phyloP scores from a whole-genome alignment of 768 basidiomycete species.

The Brasilioporus rufonigricans region DNA sequence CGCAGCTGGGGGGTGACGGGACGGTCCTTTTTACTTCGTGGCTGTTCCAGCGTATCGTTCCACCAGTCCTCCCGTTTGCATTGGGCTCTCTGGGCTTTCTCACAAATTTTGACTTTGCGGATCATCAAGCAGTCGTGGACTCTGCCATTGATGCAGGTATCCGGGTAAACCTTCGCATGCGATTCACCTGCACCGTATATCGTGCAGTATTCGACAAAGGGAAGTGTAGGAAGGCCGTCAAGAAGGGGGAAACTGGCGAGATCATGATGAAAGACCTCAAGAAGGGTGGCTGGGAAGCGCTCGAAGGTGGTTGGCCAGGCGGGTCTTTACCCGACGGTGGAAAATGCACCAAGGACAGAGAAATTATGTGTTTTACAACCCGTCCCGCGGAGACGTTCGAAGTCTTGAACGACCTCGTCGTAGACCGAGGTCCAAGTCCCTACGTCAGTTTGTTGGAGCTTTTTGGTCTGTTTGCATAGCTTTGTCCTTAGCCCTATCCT shows the following conservation, averaged over 20 bases:
- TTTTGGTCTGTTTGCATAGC: constrained; percentile 65
- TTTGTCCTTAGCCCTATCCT: constrained; percentile 1
- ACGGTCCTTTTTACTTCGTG: constrained; percentile 99
- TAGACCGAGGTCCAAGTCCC: constrained; percentile 96
- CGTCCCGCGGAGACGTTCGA: constrained; percentile 95
- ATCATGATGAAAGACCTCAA: constrained; percentile 95
- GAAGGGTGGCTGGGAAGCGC: constrained; percentile 92
- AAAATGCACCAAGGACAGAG: constrained; percentile 74
- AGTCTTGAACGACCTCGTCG: constrained; percentile 93
- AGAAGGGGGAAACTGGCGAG: constrained; percentile 91
- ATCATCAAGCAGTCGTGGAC: constrained; percentile 84
- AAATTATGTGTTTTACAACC: constrained; percentile 98
- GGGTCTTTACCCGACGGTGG: constrained; percentile 43
- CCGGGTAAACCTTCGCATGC: constrained; percentile 96
- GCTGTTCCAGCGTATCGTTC: constrained; percentile 97
- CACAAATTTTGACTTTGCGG: constrained; percentile 92
- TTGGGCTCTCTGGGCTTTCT: constrained; percentile 97
- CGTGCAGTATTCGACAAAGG: constrained; percentile 80
- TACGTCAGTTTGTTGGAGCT: constrained; percentile 95
- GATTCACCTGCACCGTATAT: constrained; percentile 98
- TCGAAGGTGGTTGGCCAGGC: constrained; percentile 74
- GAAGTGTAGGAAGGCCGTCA: constrained; percentile 75
- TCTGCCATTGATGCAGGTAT: constrained; percentile 89
- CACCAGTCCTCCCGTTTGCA: constrained; percentile 97
- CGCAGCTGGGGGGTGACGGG: constrained; percentile 94